Percentiles rank a stretch among this genome's conserved stretches.
phyloP scores from a whole-genome alignment of 2,329 filamentous ascomycete species.

The Alternaria sp. region DNA sequence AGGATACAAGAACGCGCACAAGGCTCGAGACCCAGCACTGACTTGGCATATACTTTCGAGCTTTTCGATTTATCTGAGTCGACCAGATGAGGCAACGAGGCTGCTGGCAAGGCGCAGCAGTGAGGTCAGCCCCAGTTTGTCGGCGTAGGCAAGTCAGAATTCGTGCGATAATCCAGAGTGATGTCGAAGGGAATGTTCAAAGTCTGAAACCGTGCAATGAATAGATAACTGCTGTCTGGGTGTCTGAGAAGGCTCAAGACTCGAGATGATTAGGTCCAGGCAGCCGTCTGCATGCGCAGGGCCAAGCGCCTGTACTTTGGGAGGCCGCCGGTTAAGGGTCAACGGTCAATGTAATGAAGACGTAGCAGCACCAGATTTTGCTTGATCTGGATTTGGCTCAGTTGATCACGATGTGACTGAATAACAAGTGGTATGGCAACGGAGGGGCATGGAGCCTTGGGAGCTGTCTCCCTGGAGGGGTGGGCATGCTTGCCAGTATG shows the following conservation, averaged over 20 bases:
- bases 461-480: slow-evolving; percentile 6
- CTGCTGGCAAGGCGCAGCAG: slow-evolving; percentile 14
- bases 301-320: slow-evolving; percentile 6
- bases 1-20: background rate
- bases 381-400: background rate
- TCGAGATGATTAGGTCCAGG: slow-evolving; percentile 18
- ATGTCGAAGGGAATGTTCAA: background rate
- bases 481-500: slow-evolving; percentile 3
- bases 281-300: slow-evolving; percentile 14
- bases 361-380: background rate
- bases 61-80: background rate
- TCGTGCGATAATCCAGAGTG: background rate
- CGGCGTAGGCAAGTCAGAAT: background rate
- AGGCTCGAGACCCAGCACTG: background rate
- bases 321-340: slow-evolving; percentile 4
- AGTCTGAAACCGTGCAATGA: background rate
- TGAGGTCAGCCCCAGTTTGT: slow-evolving; percentile 3
- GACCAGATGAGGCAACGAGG: slow-evolving; percentile 1
- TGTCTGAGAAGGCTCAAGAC: slow-evolving; percentile 21
- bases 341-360: background rate
- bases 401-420: slow-evolving; percentile 1
- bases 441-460: slow-evolving; percentile 18
- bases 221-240: background rate
- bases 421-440: slow-evolving; percentile 15
- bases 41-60: no score